Conservation (phyloP, 139 green algal genomes). For the Nannochloris sp. region DNA sequence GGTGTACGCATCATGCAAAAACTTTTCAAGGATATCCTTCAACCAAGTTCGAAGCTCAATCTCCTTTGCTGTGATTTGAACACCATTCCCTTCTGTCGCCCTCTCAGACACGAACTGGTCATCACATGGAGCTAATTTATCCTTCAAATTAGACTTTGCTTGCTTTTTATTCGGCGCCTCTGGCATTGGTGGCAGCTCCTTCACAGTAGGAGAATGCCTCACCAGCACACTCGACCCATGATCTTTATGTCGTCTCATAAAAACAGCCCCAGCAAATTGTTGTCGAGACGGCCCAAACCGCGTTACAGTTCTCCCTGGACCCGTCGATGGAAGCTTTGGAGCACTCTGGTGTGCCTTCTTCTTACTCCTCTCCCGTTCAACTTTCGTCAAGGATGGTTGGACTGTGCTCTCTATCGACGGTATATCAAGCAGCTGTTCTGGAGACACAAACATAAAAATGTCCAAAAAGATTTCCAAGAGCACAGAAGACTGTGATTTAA, state of each 20-base stretch:
- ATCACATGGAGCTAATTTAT: neutral
- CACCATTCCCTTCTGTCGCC: neutral
- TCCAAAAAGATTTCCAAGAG: conserved; percentile 63
- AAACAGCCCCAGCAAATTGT: conserved; percentile 16
- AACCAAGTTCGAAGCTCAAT: neutral
- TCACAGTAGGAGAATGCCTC: conserved; percentile 16
- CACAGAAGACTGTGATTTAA: conserved; percentile 49
- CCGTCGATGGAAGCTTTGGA: neutral
- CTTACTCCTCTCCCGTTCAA: neutral
- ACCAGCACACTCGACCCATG: conserved; percentile 21
- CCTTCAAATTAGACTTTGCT: neutral
- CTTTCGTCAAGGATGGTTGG: neutral
- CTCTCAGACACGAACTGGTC: neutral
- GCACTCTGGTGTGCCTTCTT: conserved; percentile 8
- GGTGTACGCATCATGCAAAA: conserved; percentile 15
- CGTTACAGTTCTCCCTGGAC: neutral
- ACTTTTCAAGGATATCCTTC: conserved; percentile 6
- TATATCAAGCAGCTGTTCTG: conserved; percentile 10
- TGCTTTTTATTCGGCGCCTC: conserved; percentile 19
- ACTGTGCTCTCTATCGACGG: neutral
- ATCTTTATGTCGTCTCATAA: conserved; percentile 24
- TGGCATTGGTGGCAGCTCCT: conserved; percentile 17
- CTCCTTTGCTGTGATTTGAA: neutral
- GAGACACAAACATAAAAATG: conserved; percentile 28
- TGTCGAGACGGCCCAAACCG: neutral